Evolutionary conservation across 2,329 filamentous ascomycete species (phyloP).

Genomic region (Fusarium sp.): DNA sequence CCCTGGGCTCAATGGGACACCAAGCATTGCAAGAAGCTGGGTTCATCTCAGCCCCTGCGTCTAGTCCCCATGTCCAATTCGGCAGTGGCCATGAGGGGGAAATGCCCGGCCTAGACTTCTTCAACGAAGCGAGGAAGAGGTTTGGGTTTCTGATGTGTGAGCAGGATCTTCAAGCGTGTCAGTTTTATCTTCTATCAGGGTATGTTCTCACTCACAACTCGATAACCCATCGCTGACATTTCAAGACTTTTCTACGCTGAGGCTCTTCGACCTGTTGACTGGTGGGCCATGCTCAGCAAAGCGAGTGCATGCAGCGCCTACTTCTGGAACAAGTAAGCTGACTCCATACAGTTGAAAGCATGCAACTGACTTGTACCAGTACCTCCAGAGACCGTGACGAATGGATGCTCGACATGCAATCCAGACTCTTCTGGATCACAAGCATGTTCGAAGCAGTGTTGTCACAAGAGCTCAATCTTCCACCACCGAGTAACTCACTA

Average conservation of each 20-base stretch:
- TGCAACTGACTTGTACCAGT: background rate
- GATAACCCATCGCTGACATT: background rate
- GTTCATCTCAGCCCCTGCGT: background rate
- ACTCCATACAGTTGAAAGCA: accelerated
- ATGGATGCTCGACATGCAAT: constrained; percentile 42
- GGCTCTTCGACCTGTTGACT: constrained; percentile 27
- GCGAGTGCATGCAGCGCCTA: constrained; percentile 35
- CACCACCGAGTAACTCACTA: constrained; percentile 21
- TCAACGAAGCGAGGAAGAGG: constrained; percentile 35
- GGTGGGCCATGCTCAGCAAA: constrained; percentile 39
- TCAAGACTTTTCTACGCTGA: constrained; percentile 31
- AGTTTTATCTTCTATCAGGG: constrained; percentile 33
- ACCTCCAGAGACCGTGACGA: constrained; percentile 24
- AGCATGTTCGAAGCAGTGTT: constrained; percentile 41
- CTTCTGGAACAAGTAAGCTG: constrained; percentile 35
- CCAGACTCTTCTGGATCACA: constrained; percentile 39
- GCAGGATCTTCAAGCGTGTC: constrained; percentile 28
- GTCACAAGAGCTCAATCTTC: constrained; percentile 31
- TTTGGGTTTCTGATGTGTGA: constrained; percentile 35
- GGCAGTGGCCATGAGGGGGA: background rate
- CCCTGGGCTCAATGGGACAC: constrained; percentile 11
- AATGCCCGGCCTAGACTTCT: constrained; percentile 26
- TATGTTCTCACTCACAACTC: accelerated
- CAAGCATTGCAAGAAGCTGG: constrained; percentile 23
- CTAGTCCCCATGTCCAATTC: background rate